Base-by-base conservation (phyloP, 225 moss, liverwort and hornwort genomes). In the Asterella californica region DNA sequence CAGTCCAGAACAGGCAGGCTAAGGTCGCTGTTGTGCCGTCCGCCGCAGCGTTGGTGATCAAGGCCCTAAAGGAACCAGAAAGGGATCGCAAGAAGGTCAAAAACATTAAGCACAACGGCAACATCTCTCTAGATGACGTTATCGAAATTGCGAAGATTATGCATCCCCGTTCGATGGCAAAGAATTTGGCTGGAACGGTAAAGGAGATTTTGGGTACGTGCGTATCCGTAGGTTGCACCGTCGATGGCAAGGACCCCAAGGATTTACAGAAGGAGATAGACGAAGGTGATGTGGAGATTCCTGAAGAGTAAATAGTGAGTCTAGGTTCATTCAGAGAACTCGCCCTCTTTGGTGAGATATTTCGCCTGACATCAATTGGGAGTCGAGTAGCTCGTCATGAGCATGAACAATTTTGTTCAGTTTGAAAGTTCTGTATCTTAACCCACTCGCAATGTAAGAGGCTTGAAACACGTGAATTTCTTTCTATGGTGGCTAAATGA, bases 161-260 rank as follows among this genome's bases (percentile, higher is more conserved):
- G 93, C 79, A 86, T 9, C 83, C 88, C 22, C 86, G 93, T 72
- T 93, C 91, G 6, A 93, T 93, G 93, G 85, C 93, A 25, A 93
- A 93, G 89, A 36, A n/a, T 7, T 22, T 89, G 65, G 71, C 89
- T 11, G 93, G 91, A 1, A 93, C 91, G 9, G 90, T 93, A 54
- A 93, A 93, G 90, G 93, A 93, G 79, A 93, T 93, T 67, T 84
- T 93, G 61, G 93, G 93, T 18, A 93, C 91, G 0, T 93, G 93
- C 71, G 93, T 93, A 46, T 91, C 91, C 2, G 91, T 93, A 22
- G 91, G 93, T 0, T 93, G 93, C 78, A 90, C 88, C 9, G 90
- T 93, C 37, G 93, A 90, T 45, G 81, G 85, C 33, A 93, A 91
- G 82, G 89, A 90, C 84, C 91, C 91, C 22, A 93, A 93, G 87